Evolutionary conservation across 2,329 filamentous ascomycete species (phyloP).

Genomic region (Beauveria bassiana): DNA sequence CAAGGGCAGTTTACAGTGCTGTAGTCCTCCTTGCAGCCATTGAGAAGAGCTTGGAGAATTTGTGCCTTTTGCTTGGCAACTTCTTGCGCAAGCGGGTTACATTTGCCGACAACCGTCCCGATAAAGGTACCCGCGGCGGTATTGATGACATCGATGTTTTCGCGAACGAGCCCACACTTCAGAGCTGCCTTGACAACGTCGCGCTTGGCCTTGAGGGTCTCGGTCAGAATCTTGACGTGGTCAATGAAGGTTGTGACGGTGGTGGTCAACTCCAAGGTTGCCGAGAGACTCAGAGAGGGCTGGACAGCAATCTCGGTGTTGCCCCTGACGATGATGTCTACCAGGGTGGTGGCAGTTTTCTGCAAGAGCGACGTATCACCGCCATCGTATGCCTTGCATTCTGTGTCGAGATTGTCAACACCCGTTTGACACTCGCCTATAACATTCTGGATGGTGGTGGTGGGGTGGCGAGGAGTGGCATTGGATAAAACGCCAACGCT

Average conservation of each 20-base stretch:
- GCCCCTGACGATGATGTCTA: constrained; percentile 12
- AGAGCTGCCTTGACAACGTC: not conserved
- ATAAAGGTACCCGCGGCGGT: not conserved
- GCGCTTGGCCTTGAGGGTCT: constrained; percentile 13
- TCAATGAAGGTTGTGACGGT: constrained; percentile 16
- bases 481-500: not conserved
- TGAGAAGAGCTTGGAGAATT: not conserved
- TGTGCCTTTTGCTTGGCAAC: not conserved
- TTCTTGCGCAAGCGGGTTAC: not conserved
- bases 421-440: constrained; percentile 12
- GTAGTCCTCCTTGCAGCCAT: not conserved
- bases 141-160: not conserved
- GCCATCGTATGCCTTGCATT: constrained; percentile 13
- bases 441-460: constrained; percentile 1
- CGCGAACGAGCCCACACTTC: constrained; percentile 5
- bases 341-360: constrained; percentile 9
- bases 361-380: constrained; percentile 13
- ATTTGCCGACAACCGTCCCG: not conserved
- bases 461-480: not conserved
- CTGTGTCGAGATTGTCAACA: constrained; percentile 13
- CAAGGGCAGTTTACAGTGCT: not conserved
- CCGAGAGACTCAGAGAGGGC: constrained; percentile 15
- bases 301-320: constrained; percentile 11
- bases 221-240: constrained; percentile 16
- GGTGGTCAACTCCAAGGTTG: constrained; percentile 14